phyloP scores from a whole-genome alignment of 148 eudicot species.

The Euryodendron excelsum region DNA sequence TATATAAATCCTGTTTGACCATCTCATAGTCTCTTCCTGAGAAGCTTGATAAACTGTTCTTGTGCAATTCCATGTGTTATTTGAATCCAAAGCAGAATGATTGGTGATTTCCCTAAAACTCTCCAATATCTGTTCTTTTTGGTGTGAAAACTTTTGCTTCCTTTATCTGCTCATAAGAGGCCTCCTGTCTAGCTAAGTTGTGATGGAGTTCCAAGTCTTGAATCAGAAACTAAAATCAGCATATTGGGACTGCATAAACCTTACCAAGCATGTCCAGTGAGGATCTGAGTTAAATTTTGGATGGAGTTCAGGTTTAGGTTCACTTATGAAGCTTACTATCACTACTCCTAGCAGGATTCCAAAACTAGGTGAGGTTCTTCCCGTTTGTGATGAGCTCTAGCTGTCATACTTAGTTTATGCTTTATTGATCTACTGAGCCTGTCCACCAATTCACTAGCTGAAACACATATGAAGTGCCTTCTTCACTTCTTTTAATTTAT shows the following conservation, averaged over 20 bases:
- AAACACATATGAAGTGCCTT: too few species aligned
- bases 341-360: background rate
- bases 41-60: background rate
- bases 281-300: background rate
- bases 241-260: background rate
- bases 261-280: background rate
- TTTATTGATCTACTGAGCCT: background rate
- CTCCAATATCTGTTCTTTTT: background rate
- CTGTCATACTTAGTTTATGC: background rate
- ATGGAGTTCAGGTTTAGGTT: background rate
- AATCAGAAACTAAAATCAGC: background rate
- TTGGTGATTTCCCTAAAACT: background rate
- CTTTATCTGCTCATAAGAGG: background rate
- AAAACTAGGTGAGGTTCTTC: background rate
- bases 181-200: background rate
- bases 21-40: background rate
- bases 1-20: too few species aligned
- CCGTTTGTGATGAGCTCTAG: background rate
- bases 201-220: background rate
- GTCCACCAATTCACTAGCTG: background rate
- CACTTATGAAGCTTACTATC: background rate
- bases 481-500: too few species aligned
- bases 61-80: background rate
- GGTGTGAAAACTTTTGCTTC: background rate
- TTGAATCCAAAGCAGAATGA: conserved; percentile 10